Evolutionary conservation across 371 early-diverging fungal genomes (phyloP), one percentile per base, ranked within the genome.

Genomic region (Parasitella parasitica): DNA sequence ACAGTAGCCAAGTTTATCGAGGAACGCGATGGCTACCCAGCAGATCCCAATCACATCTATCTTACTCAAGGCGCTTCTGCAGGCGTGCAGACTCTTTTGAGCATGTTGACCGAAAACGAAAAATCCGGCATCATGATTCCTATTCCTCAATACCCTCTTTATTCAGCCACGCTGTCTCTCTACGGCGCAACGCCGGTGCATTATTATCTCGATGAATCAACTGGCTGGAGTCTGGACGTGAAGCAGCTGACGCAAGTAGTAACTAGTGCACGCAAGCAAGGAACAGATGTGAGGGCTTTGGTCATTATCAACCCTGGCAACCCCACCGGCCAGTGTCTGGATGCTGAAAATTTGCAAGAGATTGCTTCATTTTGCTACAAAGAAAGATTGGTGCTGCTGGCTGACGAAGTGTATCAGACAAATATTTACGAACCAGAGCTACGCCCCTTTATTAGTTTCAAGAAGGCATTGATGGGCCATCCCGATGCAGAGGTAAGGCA

Each of bases 341-440:
- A 76, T 3, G 81, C 81, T 59, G 83, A 84, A 32, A 91, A 92
- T 69, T 93, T 97, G 85, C 70, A 73, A 9, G 91, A 92, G 48
- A 88, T 97, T 37, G 78, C 96, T 38, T 73, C 78, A 9, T 94
- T 96, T 66, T 94, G 94, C 75, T 79, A 86, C 57, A 66, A 77
- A 61, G 88, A 97, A 66, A 71, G 76, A 9, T 67, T 97, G 20
- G 86, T 95, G 4, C 62, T 97, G 22, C 70, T 97, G 53, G 97
- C 97, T 3, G 97, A 97, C 71, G 97, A 97, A 67, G 97, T 97
- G n/a, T 97, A 97, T 73, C 97, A 97, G 82, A 86, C 92, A 50
- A 97, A 97, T 77, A 86, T 94, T 53, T 97, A 96, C 81, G 61
- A 73, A 30, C 89, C 91, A 12, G 76, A 82, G n/a, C 38, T 75